Percentiles rank a stretch among this genome's conserved stretches.
Conservation (phyloP, 306 rosid species). For the Quercus alba region DNA sequence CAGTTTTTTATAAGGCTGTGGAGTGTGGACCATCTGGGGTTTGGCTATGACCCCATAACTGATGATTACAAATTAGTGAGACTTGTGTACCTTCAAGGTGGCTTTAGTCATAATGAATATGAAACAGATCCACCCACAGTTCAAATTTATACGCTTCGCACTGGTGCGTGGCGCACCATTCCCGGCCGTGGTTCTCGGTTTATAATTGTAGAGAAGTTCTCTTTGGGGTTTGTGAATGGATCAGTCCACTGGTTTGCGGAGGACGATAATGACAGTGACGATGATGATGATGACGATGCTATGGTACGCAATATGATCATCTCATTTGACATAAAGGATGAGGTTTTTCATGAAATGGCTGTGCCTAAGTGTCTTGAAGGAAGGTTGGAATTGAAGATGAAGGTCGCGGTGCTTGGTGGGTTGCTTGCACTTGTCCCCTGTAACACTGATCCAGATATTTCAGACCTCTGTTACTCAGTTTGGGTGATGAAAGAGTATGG, state of each 20-base stretch:
- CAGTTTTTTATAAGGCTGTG: background rate
- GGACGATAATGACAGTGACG: too few species aligned
- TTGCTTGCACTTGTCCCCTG: background rate
- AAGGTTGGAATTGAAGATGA: background rate
- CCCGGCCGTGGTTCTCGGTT: background rate
- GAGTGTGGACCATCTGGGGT: background rate
- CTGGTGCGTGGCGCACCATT: conserved; percentile 2
- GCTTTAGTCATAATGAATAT: too few species aligned
- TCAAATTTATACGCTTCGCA: conserved; percentile 1
- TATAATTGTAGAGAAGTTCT: background rate
- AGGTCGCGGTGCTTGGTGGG: background rate
- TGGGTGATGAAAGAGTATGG: conserved; percentile 1
- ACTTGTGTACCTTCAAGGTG: background rate
- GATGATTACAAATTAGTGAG: conserved; percentile 5
- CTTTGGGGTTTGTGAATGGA: conserved; percentile 1
- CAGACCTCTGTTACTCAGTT: background rate
- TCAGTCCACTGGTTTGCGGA: conserved; percentile 9
- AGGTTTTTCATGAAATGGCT: background rate
- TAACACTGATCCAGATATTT: background rate
- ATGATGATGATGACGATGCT: background rate
- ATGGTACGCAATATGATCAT: background rate
- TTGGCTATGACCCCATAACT: conserved; percentile 8
- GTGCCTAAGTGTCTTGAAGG: background rate
- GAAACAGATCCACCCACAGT: background rate
- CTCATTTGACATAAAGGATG: background rate